A percentile compares a stretch with the other conserved stretches of the same genome.
Evolutionary conservation across 768 basidiomycete genomes (phyloP).

Genomic region (Phlebiopsis flavidoalba): DNA sequence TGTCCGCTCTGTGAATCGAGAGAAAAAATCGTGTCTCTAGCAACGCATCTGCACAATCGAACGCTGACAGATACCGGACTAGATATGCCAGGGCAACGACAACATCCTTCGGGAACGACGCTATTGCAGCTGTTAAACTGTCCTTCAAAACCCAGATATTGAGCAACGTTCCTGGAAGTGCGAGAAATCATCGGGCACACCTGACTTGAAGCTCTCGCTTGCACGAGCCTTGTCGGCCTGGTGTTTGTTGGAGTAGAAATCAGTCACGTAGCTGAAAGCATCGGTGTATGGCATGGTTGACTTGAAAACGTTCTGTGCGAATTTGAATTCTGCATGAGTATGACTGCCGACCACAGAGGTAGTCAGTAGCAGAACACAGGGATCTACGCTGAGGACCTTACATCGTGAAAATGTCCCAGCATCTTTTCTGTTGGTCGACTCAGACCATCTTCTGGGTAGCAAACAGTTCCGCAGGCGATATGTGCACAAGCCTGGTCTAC

Average conservation of each 20-base stretch:
- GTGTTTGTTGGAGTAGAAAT: slow-evolving; percentile 58
- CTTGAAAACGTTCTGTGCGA: slow-evolving; percentile 60
- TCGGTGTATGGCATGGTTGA: slow-evolving; percentile 53
- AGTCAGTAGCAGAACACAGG: neutral
- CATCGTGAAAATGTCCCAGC: slow-evolving; percentile 66
- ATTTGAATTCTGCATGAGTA: slow-evolving; percentile 32
- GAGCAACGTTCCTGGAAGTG: too few species aligned
- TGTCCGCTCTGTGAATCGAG: slow-evolving; percentile 64
- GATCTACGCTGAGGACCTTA: slow-evolving; percentile 24
- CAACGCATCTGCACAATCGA: slow-evolving; percentile 76
- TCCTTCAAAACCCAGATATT: slow-evolving; percentile 34
- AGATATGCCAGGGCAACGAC: slow-evolving; percentile 69
- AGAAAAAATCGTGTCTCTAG: slow-evolving; percentile 75
- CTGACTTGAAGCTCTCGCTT: neutral
- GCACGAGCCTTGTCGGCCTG: slow-evolving; percentile 17
- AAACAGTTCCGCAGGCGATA: slow-evolving; percentile 80
- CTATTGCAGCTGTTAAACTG: slow-evolving; percentile 54
- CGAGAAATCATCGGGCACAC: neutral
- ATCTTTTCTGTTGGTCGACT: slow-evolving; percentile 73
- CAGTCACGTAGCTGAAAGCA: slow-evolving; percentile 62
- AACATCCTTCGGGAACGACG: slow-evolving; percentile 66
- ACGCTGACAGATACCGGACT: slow-evolving; percentile 64
- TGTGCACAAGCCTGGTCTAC: slow-evolving; percentile 84
- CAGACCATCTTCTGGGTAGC: slow-evolving; percentile 50
- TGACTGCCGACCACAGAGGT: slow-evolving; percentile 5